These are phyloP conservation scores for Protomyces arabidopsidicola DNA, from an alignment of 1,139 yeast species.

Conservation along the genomic window DNA sequence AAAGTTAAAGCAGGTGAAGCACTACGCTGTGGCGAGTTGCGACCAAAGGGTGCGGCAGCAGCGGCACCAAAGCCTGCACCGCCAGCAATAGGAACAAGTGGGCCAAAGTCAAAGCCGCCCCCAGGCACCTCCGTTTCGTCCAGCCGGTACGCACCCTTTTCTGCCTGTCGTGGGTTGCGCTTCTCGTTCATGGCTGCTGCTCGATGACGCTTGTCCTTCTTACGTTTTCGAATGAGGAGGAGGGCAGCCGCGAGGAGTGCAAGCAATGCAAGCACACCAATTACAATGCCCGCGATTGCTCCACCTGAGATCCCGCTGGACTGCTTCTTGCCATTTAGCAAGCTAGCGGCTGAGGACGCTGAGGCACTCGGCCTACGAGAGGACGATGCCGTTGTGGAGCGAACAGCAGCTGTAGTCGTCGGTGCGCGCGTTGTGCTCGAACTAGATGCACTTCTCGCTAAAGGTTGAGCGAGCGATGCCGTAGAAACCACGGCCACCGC, in stretches of 20 bases:
- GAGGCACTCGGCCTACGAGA: conserved; percentile 1
- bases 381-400: not conserved
- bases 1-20: conserved; percentile 19
- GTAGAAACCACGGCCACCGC: too few relatives aligned
- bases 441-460: not conserved
- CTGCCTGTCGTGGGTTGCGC: conserved; percentile 1
- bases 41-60: not conserved
- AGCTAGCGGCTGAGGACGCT: not conserved
- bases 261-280: conserved; percentile 13
- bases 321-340: not conserved
- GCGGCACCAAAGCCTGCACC: conserved; percentile 1
- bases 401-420: not conserved
- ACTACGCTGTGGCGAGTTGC: conserved; percentile 6
- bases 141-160: conserved; percentile 16
- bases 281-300: conserved; percentile 21
- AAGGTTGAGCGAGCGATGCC: not conserved
- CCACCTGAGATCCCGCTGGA: conserved; percentile 16
- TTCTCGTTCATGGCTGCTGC: conserved; percentile 1
- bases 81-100: conserved; percentile 3
- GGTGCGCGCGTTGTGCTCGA: not conserved
- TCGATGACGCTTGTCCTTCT: not conserved
- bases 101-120: conserved; percentile 23
- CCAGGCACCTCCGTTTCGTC: conserved; percentile 10
- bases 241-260: conserved; percentile 6
- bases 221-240: conserved; percentile 18